Conservation (phyloP, 306 rosid species). For the Potentilla sterilis region DNA sequence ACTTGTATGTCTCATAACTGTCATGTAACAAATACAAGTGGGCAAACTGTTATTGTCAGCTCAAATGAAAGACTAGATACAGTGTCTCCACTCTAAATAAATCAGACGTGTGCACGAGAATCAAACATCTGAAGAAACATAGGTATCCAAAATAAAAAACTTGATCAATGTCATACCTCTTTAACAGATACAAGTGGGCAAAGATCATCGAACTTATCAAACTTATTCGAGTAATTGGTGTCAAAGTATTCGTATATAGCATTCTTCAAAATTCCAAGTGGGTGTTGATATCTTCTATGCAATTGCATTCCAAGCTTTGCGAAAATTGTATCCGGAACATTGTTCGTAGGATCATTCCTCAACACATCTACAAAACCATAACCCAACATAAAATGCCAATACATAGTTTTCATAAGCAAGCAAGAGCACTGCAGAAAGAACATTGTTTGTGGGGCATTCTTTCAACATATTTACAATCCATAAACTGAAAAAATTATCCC, state of each 20-base stretch:
- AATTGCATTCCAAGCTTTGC: conserved; percentile 91
- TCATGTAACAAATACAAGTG: neutral
- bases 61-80: conserved; percentile 2
- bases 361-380: conserved; percentile 64
- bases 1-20: neutral
- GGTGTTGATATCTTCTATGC: conserved; percentile 86
- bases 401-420: neutral
- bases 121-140: neutral
- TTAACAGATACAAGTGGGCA: conserved; percentile 78
- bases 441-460: conserved; percentile 57
- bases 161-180: conserved; percentile 46
- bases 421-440: conserved; percentile 62
- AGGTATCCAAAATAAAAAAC: neutral
- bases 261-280: conserved; percentile 87
- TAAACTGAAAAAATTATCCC: conserved; percentile 14
- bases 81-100: neutral
- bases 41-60: neutral
- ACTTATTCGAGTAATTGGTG: conserved; percentile 66
- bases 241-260: conserved; percentile 78
- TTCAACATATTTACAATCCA: conserved; percentile 64
- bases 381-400: conserved; percentile 13
- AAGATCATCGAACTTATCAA: conserved; percentile 76
- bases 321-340: conserved; percentile 83
- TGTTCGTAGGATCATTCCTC: conserved; percentile 88
- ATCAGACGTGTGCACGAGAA: neutral